Conservation (phyloP, 306 rosid genomes). For the Cyclanthera cordifolia region DNA sequence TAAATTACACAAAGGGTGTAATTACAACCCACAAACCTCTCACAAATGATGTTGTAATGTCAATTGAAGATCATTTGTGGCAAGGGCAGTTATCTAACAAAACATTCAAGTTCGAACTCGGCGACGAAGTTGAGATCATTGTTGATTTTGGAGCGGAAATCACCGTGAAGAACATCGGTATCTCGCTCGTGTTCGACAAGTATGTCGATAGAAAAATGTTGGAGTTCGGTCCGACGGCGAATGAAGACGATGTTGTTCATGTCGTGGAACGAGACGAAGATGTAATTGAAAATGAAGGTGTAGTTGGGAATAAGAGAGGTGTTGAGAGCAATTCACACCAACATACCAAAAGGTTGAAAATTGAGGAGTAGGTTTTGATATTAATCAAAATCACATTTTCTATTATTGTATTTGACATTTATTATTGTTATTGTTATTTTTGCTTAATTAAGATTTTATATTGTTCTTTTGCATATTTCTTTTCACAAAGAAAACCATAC, state of each 20-base stretch:
- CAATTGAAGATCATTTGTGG: slow-evolving; percentile 17
- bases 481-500: too few relatives aligned
- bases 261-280: background rate
- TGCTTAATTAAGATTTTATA: too few relatives aligned
- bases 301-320: background rate
- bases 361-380: too few relatives aligned
- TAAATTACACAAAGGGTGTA: slow-evolving; percentile 1
- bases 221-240: background rate
- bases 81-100: slow-evolving; percentile 13
- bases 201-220: background rate
- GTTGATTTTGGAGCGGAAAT: background rate
- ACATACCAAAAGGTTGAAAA: background rate
- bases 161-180: slow-evolving; percentile 16
- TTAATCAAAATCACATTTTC: too few relatives aligned
- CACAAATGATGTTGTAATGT: background rate
- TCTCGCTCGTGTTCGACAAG: background rate
- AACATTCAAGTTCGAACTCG: slow-evolving; percentile 4
- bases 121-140: slow-evolving; percentile 15
- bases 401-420: too few relatives aligned
- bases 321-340: background rate
- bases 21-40: background rate
- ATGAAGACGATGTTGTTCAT: background rate
- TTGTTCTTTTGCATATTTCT: too few relatives aligned
- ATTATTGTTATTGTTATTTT: too few relatives aligned
- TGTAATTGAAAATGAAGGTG: background rate